Evolutionary conservation across 495 filamentous ascomycete genomes (phyloP), one percentile per base, ranked within the genome.

Genomic region (Usnea hakonensis): DNA sequence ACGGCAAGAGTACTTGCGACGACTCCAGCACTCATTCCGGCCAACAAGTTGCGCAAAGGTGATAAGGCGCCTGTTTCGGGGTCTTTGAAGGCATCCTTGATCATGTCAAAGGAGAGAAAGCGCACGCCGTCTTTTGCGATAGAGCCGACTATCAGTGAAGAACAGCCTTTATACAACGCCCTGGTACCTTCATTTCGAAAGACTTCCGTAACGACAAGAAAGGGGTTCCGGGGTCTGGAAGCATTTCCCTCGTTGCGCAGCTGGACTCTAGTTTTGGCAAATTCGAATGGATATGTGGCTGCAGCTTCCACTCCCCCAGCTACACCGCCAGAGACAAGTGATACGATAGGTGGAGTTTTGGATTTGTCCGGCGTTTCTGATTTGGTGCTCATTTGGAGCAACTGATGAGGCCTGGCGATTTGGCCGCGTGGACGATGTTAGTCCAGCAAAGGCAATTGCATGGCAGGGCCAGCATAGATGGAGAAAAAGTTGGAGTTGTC

Each of bases 61-160:
- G 81, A 78, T n/a, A 87, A 67, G 21, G 75, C 76, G 1, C 83
- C 83, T 1, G 79, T 80, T 13, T 79, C 78, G 9, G 75, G 75
- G 70, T 87, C 82, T 30, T 76, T 74, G 64, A 88, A 83, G 17
- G 77, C 64, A 57, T 83, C 76, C 61, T 84, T 84, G 73, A 89
- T 84, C 5, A 77, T 77, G 64, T 88, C 86, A 70, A 87, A 89
- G 28, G 77, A 79, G 23, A 88, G 69, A 68, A 88, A 88, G 28
- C 85, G 80, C 13, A 87, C 78, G 2, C 79, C 85, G 68, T 87
- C 84, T 74, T 89, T 89, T 41, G 73, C 83, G n/a, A 86, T 76
- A 14, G 75, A 83, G 28, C 82, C 82, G 5, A 86, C 72, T 54
- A 87, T 75, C 33, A 87, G 77, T 55, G 82, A 80, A 32, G 79